Conservation (phyloP, 2,329 filamentous ascomycete genomes). For the Diaporthe sp. region DNA sequence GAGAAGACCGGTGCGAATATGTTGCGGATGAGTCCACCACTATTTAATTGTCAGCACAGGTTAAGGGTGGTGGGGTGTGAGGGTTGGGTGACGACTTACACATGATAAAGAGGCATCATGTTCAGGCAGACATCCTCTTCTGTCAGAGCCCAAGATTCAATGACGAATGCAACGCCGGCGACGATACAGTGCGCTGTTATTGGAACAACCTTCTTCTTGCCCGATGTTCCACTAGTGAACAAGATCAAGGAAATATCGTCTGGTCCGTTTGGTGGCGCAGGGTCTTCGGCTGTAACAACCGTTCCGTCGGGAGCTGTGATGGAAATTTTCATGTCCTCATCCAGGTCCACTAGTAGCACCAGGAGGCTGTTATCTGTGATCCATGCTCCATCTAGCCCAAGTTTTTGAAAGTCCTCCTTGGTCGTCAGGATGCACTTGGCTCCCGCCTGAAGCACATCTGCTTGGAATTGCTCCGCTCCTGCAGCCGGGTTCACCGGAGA, state of each 20-base stretch:
- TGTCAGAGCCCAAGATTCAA: slow-evolving; percentile 66
- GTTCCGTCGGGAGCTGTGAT: slow-evolving; percentile 21
- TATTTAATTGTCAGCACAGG: slow-evolving; percentile 63
- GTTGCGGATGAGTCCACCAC: slow-evolving; percentile 80
- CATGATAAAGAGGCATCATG: slow-evolving; percentile 72
- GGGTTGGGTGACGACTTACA: slow-evolving; percentile 54
- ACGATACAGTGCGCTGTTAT: slow-evolving; percentile 65
- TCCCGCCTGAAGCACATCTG: slow-evolving; percentile 41
- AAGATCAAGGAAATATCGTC: slow-evolving; percentile 76
- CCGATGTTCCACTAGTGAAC: slow-evolving; percentile 71
- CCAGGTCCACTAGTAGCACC: slow-evolving; percentile 34
- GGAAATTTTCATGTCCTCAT: slow-evolving; percentile 36
- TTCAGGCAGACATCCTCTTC: slow-evolving; percentile 66
- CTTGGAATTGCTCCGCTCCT: slow-evolving; percentile 42
- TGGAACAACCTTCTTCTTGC: slow-evolving; percentile 71
- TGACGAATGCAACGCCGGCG: slow-evolving; percentile 64
- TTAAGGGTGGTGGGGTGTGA: rapidly evolving
- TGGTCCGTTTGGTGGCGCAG: slow-evolving; percentile 53
- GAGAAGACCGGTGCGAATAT: slow-evolving; percentile 83
- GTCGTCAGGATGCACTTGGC: slow-evolving; percentile 40
- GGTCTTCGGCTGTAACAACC: not conserved
- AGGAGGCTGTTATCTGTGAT: slow-evolving; percentile 21
- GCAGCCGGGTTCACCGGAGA: slow-evolving; percentile 42
- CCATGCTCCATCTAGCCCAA: slow-evolving; percentile 27
- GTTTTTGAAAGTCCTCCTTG: slow-evolving; percentile 31